phyloP scores from a whole-genome alignment of 345 rosid genomes.

The Dipteronia dyeriana region DNA sequence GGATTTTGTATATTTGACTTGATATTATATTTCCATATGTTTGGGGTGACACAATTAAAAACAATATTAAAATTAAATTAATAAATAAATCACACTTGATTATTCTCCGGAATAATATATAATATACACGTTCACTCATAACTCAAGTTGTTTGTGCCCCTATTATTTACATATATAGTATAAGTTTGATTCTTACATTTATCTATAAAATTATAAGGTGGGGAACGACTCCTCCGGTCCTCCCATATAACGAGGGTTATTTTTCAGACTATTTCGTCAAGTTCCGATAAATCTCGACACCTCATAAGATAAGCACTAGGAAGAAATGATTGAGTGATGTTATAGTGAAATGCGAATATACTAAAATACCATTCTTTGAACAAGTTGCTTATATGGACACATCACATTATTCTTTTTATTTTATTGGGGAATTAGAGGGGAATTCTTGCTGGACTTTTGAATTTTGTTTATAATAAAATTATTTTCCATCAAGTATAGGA shows the following conservation, averaged over 20 bases:
- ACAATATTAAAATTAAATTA: too few species aligned
- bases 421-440: neutral
- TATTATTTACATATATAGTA: too few species aligned
- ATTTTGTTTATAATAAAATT: neutral
- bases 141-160: too few species aligned
- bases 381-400: slow-evolving; percentile 12
- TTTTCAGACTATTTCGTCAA: too few species aligned
- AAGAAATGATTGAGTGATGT: neutral
- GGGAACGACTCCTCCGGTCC: too few species aligned
- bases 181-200: too few species aligned
- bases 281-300: too few species aligned
- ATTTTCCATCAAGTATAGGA: neutral
- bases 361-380: slow-evolving; percentile 14
- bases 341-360: slow-evolving; percentile 32
- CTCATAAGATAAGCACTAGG: neutral
- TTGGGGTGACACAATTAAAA: neutral
- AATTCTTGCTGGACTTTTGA: neutral
- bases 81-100: too few species aligned
- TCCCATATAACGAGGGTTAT: too few species aligned
- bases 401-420: neutral
- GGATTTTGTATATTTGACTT: neutral
- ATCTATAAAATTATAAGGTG: too few species aligned
- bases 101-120: too few species aligned
- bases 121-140: too few species aligned
- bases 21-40: neutral